Percentiles rank a stretch among this genome's conserved stretches.
phyloP scores from a whole-genome alignment of 2,329 filamentous ascomycete genomes.

The Aurifilum marmelostoma region DNA sequence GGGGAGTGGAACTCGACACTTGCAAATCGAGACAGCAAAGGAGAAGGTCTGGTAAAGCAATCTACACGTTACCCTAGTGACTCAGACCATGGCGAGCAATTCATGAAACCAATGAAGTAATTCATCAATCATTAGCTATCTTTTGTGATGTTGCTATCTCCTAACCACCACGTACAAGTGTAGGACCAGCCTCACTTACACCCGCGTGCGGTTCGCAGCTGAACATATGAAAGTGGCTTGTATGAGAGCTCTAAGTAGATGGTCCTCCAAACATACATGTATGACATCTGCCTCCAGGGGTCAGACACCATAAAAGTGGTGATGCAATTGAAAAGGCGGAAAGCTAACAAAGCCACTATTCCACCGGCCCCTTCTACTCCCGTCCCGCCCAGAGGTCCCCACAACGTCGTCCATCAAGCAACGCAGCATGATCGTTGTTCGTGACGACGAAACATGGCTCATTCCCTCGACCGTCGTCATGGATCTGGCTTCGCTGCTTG shows the following conservation, averaged over 20 bases:
- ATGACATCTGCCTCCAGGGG: too few relatives aligned
- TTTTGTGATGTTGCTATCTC: too few relatives aligned
- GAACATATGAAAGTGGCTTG: not conserved
- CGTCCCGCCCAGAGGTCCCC: constrained; percentile 1
- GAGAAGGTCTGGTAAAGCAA: not conserved
- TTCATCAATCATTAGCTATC: too few relatives aligned
- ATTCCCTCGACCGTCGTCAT: constrained; percentile 10
- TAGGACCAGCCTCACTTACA: not conserved
- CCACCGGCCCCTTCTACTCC: not conserved
- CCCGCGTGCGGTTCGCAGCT: not conserved
- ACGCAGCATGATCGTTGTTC: not conserved
- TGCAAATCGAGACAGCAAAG: not conserved
- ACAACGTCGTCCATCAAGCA: not conserved
- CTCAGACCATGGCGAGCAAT: too few relatives aligned
- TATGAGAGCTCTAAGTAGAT: too few relatives aligned
- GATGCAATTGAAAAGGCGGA: constrained; percentile 22
- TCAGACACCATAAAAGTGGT: constrained; percentile 6
- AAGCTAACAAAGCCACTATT: not conserved
- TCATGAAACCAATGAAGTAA: too few relatives aligned
- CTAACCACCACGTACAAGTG: not conserved
- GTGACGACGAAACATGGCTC: not conserved
- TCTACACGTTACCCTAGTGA: not conserved
- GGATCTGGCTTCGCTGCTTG: constrained; percentile 11
- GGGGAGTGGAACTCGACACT: not conserved
- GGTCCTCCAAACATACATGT: too few relatives aligned